Percentiles rank a stretch among this genome's conserved stretches.
Conservation (phyloP, 345 rosid genomes). For the Eucalyptus cladocalyx region DNA sequence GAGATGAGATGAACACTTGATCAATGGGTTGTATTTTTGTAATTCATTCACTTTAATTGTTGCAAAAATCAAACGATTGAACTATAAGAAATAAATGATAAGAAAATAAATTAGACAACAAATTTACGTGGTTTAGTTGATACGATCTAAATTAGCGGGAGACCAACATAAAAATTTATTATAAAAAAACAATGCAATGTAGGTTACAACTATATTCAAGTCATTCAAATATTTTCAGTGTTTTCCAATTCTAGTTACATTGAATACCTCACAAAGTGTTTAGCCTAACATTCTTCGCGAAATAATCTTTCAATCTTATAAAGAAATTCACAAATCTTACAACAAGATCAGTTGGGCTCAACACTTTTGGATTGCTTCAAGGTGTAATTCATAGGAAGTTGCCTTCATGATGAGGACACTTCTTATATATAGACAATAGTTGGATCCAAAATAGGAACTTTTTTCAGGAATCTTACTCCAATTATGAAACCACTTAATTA, state of each 20-base stretch:
- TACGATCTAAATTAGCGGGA: background rate
- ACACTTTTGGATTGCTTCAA: background rate
- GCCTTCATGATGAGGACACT: background rate
- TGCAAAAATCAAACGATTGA: background rate
- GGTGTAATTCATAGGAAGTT: background rate
- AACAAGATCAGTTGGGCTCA: background rate
- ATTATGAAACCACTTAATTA: background rate
- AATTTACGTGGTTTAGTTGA: background rate
- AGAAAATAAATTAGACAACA: background rate
- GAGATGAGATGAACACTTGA: no score
- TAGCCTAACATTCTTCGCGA: background rate
- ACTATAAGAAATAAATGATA: background rate
- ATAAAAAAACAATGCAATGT: background rate
- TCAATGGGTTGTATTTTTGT: no score
- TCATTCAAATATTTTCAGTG: background rate
- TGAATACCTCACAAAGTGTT: background rate
- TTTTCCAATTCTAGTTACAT: background rate
- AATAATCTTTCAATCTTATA: no score
- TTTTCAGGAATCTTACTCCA: background rate
- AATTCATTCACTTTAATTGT: background rate
- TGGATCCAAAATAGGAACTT: background rate
- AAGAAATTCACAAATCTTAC: background rate
- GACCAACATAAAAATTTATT: background rate
- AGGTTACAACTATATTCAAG: background rate
- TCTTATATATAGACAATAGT: background rate